Conservation (phyloP, 2,329 filamentous ascomycete species). For the Colletotrichum lini region DNA sequence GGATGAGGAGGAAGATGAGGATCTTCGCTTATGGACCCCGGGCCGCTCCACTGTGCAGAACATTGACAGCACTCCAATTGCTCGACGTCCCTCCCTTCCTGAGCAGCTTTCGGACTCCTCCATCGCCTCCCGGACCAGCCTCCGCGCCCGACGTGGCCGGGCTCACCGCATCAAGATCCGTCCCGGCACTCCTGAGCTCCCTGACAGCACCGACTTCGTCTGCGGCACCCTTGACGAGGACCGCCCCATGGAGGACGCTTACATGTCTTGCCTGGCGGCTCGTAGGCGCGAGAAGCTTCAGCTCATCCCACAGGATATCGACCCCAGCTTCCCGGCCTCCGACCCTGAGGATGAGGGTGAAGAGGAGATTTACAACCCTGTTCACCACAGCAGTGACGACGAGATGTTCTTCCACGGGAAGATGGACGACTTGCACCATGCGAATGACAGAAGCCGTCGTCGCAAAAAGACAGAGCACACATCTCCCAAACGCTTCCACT, state of each 20-base stretch:
- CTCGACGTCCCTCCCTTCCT: constrained; percentile 57
- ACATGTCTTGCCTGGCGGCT: constrained; percentile 86
- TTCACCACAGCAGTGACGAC: constrained; percentile 77
- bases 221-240: constrained; percentile 98
- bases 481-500: constrained; percentile 63
- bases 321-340: constrained; percentile 96
- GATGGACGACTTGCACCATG: constrained; percentile 76
- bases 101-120: constrained; percentile 74
- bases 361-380: constrained; percentile 73
- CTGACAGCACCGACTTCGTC: constrained; percentile 99
- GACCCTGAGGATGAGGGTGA: constrained; percentile 91
- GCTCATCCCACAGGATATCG: constrained; percentile 93
- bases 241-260: constrained; percentile 92
- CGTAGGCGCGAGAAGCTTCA: constrained; percentile 86
- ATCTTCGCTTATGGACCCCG: constrained; percentile 72
- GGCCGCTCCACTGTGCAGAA: constrained; percentile 58
- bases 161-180: constrained; percentile 69
- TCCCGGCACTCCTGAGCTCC: constrained; percentile 83
- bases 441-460: constrained; percentile 65
- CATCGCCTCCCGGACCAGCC: constrained; percentile 61
- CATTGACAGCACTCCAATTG: constrained; percentile 53
- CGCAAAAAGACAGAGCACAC: constrained; percentile 66
- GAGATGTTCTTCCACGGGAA: constrained; percentile 79
- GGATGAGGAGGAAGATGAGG: constrained; percentile 77
- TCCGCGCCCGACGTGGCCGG: constrained; percentile 51